Evolutionary conservation across 306 rosid genomes (phyloP).

Genomic region (Rosa rugosa): DNA sequence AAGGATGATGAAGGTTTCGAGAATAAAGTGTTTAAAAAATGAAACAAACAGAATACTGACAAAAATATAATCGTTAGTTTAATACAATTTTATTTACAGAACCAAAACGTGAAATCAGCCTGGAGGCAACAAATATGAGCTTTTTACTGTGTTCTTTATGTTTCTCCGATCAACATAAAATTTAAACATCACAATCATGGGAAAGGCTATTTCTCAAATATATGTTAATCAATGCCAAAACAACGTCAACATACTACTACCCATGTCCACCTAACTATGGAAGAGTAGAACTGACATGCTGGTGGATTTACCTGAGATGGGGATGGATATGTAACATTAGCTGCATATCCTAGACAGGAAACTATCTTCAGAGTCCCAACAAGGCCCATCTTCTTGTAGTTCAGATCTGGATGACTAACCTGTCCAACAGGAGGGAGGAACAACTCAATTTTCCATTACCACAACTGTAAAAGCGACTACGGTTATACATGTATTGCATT

Average conservation of each 20-base stretch:
- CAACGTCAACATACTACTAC: not conserved
- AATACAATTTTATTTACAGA: not conserved
- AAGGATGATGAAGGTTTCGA: conserved; percentile 16
- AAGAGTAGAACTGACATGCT: not conserved
- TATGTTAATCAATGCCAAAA: not conserved
- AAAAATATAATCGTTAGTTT: not conserved
- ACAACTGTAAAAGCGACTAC: not conserved
- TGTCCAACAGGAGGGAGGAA: conserved; percentile 16
- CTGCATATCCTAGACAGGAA: conserved; percentile 38
- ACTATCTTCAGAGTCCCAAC: conserved; percentile 42
- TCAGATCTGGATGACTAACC: conserved; percentile 40
- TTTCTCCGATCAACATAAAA: not conserved
- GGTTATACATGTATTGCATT: not conserved
- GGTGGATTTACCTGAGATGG: conserved; percentile 27
- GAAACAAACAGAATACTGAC: not conserved
- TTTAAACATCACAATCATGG: not conserved
- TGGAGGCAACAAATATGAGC: not conserved
- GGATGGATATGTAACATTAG: conserved; percentile 14
- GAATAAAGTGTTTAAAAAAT: not conserved
- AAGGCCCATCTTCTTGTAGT: conserved; percentile 45
- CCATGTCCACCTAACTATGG: not conserved
- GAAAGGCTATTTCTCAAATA: too few species aligned
- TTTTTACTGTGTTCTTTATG: not conserved
- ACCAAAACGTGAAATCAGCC: not conserved
- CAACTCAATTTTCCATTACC: conserved; percentile 1